Evolutionary conservation across 1,284 basidiomycete species (phyloP), one percentile per base, ranked within the genome.

Genomic region (Leccinum fallax): DNA sequence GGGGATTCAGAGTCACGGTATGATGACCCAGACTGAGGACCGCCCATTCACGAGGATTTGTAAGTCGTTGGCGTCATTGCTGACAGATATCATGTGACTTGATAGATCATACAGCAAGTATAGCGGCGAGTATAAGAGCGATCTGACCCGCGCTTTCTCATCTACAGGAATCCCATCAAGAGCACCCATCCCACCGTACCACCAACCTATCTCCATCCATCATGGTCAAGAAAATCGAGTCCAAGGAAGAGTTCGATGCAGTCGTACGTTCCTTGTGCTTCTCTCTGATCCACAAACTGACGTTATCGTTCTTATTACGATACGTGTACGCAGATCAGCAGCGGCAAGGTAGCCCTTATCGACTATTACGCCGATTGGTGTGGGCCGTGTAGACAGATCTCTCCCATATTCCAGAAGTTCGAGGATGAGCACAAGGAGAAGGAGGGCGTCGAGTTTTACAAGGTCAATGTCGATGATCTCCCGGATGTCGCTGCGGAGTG

Each of bases 361-460:
- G 87, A 90, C 77, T 90, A 85, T 77, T 87, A 81, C 74, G 80
- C 84, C 30, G 73, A 74, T 0, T 85, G 83, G 83, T 85, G 83
- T 72, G 82, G 82, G 55, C 85, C 86, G n/a, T 90, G 90, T 83
- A 85, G 78, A 71, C 69, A 83, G 68, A 91, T 92, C 73, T 81
- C 84, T 40, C 90, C 90, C 61, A 72, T 83, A 65, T 90, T 92
- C 69, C 83, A 85, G 72, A 80, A 81, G 74, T 75, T 87, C 56
- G 73, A 81, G 0, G 46, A 60, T 0, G 67, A 75, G 15, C 64
- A 65, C 4, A 1, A 24, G 21, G 66, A 78, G 60, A 77, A 72
- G 66, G 78, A 71, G 67, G 65, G 72, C 56, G 71, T 87, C 71
- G 80, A 78, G 60, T 92, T 89, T 78, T 86, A 83, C 82, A 91